A percentile compares a stretch with the other conserved stretches of the same genome.
These are phyloP conservation scores for Aphanocladium album DNA, from an alignment of 2,329 filamentous ascomycete species.

Conservation along the genomic window DNA sequence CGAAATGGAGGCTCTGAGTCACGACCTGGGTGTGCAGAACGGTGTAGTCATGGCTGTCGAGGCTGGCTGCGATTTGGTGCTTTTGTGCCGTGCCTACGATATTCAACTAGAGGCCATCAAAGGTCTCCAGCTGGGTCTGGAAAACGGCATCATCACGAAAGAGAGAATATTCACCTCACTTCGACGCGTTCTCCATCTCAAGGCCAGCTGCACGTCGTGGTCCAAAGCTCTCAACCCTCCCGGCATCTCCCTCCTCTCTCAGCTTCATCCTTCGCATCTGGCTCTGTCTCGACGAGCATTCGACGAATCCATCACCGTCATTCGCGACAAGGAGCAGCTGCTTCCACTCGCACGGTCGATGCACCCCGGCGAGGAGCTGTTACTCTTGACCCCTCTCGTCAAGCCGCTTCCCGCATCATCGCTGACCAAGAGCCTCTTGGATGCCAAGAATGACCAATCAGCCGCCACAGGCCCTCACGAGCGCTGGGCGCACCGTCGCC, in stretches of 20 bases:
- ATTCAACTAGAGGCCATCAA: constrained; percentile 89
- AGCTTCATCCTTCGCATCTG: constrained; percentile 77
- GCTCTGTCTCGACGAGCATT: constrained; percentile 80
- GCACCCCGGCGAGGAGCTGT: constrained; percentile 79
- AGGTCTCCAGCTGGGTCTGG: constrained; percentile 80
- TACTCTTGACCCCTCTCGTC: constrained; percentile 81
- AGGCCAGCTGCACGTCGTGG: constrained; percentile 84
- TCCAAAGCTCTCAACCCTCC: constrained; percentile 83
- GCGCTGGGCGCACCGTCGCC: constrained; percentile 51
- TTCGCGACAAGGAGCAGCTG: constrained; percentile 80
- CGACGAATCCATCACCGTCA: constrained; percentile 87
- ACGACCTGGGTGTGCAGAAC: constrained; percentile 94
- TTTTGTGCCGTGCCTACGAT: constrained; percentile 81
- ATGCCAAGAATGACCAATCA: constrained; percentile 40
- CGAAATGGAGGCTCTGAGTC: constrained; percentile 92
- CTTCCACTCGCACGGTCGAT: constrained; percentile 78
- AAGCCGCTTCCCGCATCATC: constrained; percentile 90
- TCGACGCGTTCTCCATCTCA: constrained; percentile 71
- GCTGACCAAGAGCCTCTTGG: constrained; percentile 65
- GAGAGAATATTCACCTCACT: constrained; percentile 77
- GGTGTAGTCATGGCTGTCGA: constrained; percentile 97
- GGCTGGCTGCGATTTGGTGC: constrained; percentile 86
- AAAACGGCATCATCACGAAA: constrained; percentile 83
- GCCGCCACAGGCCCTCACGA: constrained; percentile 43
- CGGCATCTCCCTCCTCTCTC: constrained; percentile 69